Base-by-base conservation (phyloP, 768 basidiomycete species). In the Boletus sp. region DNA sequence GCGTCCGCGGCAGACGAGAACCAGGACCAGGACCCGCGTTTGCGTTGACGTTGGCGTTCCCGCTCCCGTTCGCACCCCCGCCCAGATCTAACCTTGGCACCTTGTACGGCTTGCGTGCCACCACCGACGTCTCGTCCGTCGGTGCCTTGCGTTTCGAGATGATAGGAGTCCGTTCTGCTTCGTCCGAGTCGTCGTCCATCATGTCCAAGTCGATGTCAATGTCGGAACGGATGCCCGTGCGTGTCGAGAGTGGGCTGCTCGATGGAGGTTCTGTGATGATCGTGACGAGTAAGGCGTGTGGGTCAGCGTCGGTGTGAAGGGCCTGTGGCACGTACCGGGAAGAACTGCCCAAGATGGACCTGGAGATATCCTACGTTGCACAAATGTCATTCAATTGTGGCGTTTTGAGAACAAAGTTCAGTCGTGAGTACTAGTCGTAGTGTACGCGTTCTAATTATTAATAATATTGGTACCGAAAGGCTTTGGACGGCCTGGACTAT, bases 341-440 rank as follows among this genome's bases (percentile, higher is more conserved):
- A 64, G 50, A 44, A 67, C 49, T 5, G 71, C 49, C 70, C 70
- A 71, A 18, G 65, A 56, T 20, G 70, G 71, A 10, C 70, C 71
- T 30, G 70, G 70, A 29, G 68, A 69, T 2, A 45, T 6, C 1
- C 20, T 28, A 4, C 12, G 30, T 17, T n/a, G 18, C 14, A 9
- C 35, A 35, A 29, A 11, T 15, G 46, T 10, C 55, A 62, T 62
- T 14, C 41, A 30, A 3, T 14, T 24, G 28, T 46, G 24, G 45
- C 28, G 45, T 30, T 30, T n/a, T 15, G 28, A 7, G 11, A 28
- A 46, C 17, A 46, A 56, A 47, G 29, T 28, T 18, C 2, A 32
- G n/a, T 15, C n/a, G n/a, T 14, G 15, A 46, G 12, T 7, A 47
- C n/a, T 11, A 6, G 32, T 39, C 6, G 6, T 39, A 47, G 47